These are phyloP conservation scores for Nothophaeocryptopus gaeumannii DNA, from an alignment of 2,329 filamentous ascomycete species.

Conservation along the genomic window DNA sequence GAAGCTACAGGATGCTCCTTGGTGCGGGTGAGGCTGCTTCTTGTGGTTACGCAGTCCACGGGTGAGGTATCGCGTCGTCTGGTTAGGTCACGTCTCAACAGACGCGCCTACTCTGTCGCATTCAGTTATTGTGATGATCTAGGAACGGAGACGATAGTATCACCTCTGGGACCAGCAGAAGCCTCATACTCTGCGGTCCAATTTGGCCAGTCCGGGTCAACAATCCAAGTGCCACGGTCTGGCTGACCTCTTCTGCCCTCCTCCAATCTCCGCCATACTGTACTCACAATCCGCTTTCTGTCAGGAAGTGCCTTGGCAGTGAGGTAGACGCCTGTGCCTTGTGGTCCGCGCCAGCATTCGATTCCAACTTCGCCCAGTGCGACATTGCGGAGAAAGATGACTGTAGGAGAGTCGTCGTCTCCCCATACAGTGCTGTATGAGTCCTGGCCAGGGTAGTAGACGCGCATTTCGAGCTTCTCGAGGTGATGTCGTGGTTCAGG, in stretches of 20 bases:
- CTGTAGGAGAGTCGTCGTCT: constrained; percentile 38
- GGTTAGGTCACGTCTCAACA: background rate
- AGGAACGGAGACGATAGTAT: too few species aligned
- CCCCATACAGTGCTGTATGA: constrained; percentile 41
- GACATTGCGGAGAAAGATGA: constrained; percentile 38
- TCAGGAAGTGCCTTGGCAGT: constrained; percentile 18
- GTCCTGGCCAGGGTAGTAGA: constrained; percentile 41
- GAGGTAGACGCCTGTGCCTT: constrained; percentile 35
- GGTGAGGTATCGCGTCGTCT: background rate
- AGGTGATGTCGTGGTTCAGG: constrained; percentile 23
- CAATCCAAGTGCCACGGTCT: constrained; percentile 30
- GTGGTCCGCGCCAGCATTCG: constrained; percentile 34
- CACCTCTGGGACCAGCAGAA: background rate
- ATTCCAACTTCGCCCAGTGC: constrained; percentile 38
- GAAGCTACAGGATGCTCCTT: too few species aligned
- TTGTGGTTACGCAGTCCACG: too few species aligned
- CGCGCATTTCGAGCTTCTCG: constrained; percentile 38
- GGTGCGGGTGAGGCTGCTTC: too few species aligned
- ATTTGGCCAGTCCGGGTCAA: constrained; percentile 33
- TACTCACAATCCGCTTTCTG: constrained; percentile 27
- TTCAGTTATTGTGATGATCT: too few species aligned
- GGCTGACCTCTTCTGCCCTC: constrained; percentile 28
- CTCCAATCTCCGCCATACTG: constrained; percentile 33
- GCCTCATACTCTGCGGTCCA: constrained; percentile 21
- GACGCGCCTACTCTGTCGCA: too few species aligned